A percentile compares a stretch with the other conserved stretches of the same genome.
Evolutionary conservation across 352 stramenopile genomes (phyloP).

Genomic region (Phytophthora megakarya): DNA sequence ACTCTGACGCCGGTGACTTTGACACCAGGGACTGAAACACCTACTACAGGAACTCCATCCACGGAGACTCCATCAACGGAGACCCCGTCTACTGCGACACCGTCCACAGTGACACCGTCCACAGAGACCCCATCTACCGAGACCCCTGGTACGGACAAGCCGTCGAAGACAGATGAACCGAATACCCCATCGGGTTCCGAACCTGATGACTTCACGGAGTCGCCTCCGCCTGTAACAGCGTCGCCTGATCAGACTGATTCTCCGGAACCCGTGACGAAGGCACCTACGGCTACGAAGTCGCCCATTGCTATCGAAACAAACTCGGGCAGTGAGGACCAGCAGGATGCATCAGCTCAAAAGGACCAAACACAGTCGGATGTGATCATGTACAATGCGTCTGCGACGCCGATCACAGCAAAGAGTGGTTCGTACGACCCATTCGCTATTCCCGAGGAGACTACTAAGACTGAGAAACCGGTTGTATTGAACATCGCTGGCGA

Average conservation of each 20-base stretch:
- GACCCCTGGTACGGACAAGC: constrained; percentile 10
- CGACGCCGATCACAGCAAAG: constrained; percentile 33
- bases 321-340: constrained; percentile 29
- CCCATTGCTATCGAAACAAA: constrained; percentile 56
- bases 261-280: constrained; percentile 25
- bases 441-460: constrained; percentile 47
- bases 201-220: constrained; percentile 7
- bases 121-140: constrained; percentile 14
- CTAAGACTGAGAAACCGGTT: constrained; percentile 42
- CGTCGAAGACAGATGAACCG: constrained; percentile 14
- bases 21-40: neutral
- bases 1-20: constrained; percentile 13
- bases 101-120: constrained; percentile 3
- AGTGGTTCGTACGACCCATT: constrained; percentile 53
- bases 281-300: constrained; percentile 30
- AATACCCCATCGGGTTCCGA: constrained; percentile 15
- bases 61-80: constrained; percentile 14
- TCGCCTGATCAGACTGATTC: constrained; percentile 24
- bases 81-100: constrained; percentile 10
- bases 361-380: constrained; percentile 52
- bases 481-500: constrained; percentile 52
- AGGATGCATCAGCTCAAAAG: constrained; percentile 33
- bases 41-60: constrained; percentile 3
- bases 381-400: constrained; percentile 51
- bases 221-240: constrained; percentile 26